These are phyloP conservation scores for Spinellus fusiger DNA, from an alignment of 192 early-diverging fungal genomes.

Conservation along the genomic window DNA sequence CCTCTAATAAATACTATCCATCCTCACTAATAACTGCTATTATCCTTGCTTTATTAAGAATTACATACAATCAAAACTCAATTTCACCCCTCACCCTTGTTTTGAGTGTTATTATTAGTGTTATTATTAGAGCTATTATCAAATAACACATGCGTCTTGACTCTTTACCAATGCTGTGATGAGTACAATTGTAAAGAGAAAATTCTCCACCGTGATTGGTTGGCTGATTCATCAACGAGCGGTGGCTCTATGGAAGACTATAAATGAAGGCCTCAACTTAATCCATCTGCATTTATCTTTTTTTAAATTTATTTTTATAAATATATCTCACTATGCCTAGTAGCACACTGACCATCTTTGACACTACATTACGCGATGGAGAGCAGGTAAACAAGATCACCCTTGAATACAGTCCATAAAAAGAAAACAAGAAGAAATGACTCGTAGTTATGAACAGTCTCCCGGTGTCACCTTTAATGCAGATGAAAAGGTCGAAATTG, in stretches of 20 bases:
- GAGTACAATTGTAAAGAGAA: background rate
- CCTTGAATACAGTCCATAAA: too few species aligned
- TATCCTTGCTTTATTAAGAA: too few species aligned
- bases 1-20: too few species aligned
- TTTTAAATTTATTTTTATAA: background rate
- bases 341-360: slow-evolving; percentile 87
- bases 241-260: too few species aligned
- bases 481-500: slow-evolving; percentile 93
- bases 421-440: too few species aligned
- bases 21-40: too few species aligned
- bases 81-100: too few species aligned
- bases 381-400: slow-evolving; percentile 63
- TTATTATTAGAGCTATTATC: background rate
- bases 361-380: slow-evolving; percentile 95
- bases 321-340: background rate
- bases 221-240: too few species aligned
- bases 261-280: too few species aligned
- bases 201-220: background rate
- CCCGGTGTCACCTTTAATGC: slow-evolving; percentile 92
- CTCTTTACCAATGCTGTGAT: background rate
- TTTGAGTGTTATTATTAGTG: background rate
- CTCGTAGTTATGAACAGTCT: slow-evolving; percentile 60
- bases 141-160: too few species aligned
- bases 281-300: background rate
- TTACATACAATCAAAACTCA: too few species aligned